Evolutionary conservation across 2,329 filamentous ascomycete species (phyloP).

Genomic region (Diplocarpon mali): DNA sequence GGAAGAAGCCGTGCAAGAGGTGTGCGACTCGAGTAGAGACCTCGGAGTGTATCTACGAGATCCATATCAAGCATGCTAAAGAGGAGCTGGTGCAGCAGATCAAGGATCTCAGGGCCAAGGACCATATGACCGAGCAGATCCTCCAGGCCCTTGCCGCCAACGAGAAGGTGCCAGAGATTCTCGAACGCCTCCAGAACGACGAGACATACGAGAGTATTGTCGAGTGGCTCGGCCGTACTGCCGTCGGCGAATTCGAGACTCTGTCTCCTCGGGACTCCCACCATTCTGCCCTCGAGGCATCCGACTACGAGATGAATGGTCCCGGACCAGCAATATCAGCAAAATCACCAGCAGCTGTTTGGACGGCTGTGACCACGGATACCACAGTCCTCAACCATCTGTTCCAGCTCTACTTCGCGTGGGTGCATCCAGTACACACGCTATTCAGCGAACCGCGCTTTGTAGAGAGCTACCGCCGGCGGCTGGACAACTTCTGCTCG

Average conservation of each 20-base stretch:
- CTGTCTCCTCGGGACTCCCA: slow-evolving; percentile 21
- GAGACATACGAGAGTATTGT: slow-evolving; percentile 24
- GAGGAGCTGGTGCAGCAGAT: slow-evolving; percentile 27
- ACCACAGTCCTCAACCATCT: slow-evolving; percentile 22
- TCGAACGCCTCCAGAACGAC: slow-evolving; percentile 23
- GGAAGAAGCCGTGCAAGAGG: slow-evolving; percentile 26
- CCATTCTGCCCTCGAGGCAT: slow-evolving; percentile 16
- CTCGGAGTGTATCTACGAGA: slow-evolving; percentile 26
- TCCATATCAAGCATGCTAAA: slow-evolving; percentile 28
- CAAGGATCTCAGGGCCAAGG: slow-evolving; percentile 23
- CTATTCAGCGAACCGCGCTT: slow-evolving; percentile 26
- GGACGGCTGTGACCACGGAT: slow-evolving; percentile 25
- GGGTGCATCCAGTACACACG: slow-evolving; percentile 28
- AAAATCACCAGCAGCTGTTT: slow-evolving; percentile 6
- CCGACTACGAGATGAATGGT: slow-evolving; percentile 22
- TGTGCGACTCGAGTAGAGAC: slow-evolving; percentile 21
- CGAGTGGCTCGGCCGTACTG: slow-evolving; percentile 21
- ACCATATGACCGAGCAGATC: slow-evolving; percentile 24
- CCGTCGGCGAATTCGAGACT: slow-evolving; percentile 15
- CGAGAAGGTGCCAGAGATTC: slow-evolving; percentile 23
- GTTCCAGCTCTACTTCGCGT: slow-evolving; percentile 27
- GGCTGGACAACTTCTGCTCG: slow-evolving; percentile 22
- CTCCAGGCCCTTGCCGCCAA: slow-evolving; percentile 22
- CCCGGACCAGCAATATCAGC: background rate
- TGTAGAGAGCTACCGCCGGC: slow-evolving; percentile 19